phyloP scores from a whole-genome alignment of 202 grass and related monocot species.

The Zoysia matrella region DNA sequence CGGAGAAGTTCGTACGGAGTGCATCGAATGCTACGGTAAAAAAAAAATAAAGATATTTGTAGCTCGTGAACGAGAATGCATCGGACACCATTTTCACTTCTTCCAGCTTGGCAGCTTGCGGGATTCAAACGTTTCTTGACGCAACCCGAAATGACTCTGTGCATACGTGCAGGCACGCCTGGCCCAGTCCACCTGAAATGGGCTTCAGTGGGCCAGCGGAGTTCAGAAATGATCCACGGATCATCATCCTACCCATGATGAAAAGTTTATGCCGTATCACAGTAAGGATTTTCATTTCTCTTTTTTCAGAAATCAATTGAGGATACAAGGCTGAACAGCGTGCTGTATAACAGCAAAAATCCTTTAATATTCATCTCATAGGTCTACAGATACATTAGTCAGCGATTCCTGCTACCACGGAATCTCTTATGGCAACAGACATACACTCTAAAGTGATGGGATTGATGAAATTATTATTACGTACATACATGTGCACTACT shows the following conservation, averaged over 20 bases:
- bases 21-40: no score
- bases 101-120: no score
- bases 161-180: background rate
- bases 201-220: background rate
- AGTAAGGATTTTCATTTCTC: background rate
- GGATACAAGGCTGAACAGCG: background rate
- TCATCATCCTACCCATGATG: background rate
- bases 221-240: background rate
- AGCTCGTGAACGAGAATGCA: background rate
- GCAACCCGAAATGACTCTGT: no score
- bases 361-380: background rate
- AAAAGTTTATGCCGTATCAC: background rate
- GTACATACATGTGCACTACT: conserved; percentile 6
- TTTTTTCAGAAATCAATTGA: background rate
- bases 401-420: conserved; percentile 24
- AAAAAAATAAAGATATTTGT: background rate
- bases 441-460: background rate
- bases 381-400: conserved; percentile 40
- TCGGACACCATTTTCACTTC: background rate
- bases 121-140: background rate
- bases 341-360: conserved; percentile 19
- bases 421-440: conserved; percentile 38
- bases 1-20: no score
- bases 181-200: background rate
- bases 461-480: no score